Base-by-base conservation (phyloP, 257 asterid genomes). In the Scutellaria minor region DNA sequence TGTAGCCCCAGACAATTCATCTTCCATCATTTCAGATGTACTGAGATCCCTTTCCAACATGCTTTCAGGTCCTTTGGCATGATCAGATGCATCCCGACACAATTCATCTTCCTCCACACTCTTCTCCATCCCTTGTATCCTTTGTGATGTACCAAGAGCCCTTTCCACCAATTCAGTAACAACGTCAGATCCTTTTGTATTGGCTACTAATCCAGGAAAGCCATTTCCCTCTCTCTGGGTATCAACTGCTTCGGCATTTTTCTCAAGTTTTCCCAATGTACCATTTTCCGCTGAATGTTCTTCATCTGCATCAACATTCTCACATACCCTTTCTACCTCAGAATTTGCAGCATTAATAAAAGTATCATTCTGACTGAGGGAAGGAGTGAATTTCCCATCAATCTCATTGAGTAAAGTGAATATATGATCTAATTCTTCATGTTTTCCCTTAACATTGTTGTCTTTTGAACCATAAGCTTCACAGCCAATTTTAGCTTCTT, bases 281-380 rank as follows among this genome's bases (percentile, higher is more conserved):
- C 66, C 76, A 69, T 69, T 79, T 39, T 65, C 75, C 80, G 77
- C 86, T 60, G 60, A 77, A 53, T 75, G 76, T 70, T 69, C 89
- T 72, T 82, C 79, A 77, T 85, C 72, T 70, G 76, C 75, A 76
- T 69, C 87, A 77, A 70, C 77, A 78, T 77, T 77, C 75, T 62
- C 85, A 69, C 41, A 15, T 35, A 62, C 70, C 71, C 52, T 78
- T 70, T 75, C 79, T 71, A 59, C 71, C 54, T 61, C 81, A 42
- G 62, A 64, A 68, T 76, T 80, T 48, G 78, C 81, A 66, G 67
- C 47, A 63, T 48, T 53, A 46, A 61, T 46, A 75, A 35, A n/a
- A 27, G 68, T 48, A 67, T 75, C 89, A 31, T 50, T 63, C 39
- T 75, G 71, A 68, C 79, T 60, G 41, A 46, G 62, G 50, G 73